Evolutionary conservation across 2,329 filamentous ascomycete genomes (phyloP).

Genomic region (Aspergillus glaucus): DNA sequence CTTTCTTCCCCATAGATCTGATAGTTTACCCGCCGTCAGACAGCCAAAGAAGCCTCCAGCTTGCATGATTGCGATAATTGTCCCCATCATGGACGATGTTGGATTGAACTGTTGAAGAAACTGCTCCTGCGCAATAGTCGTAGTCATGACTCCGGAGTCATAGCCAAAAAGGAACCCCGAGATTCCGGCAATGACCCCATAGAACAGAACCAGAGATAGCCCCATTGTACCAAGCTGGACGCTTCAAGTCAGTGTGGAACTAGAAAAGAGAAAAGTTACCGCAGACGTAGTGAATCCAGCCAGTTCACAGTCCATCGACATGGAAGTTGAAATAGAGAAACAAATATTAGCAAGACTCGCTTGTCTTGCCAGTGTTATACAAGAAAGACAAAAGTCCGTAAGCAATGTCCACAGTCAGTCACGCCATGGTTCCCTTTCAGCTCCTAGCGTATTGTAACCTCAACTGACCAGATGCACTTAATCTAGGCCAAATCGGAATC

Average conservation of each 20-base stretch:
- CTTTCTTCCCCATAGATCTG: not conserved
- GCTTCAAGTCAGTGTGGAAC: not conserved
- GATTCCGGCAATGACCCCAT: not conserved
- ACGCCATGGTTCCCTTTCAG: too few relatives aligned
- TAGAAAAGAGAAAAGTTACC: not conserved
- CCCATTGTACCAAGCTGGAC: not conserved
- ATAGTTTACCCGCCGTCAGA: not conserved
- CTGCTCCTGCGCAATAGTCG: conserved; percentile 49
- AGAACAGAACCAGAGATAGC: not conserved
- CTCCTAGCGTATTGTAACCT: too few relatives aligned
- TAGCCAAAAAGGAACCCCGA: conserved; percentile 34
- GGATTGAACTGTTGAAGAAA: conserved; percentile 38
- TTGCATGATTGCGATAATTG: not conserved
- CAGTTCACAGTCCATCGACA: too few relatives aligned
- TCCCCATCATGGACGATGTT: not conserved
- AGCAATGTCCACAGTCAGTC: too few relatives aligned
- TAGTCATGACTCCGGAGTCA: conserved; percentile 26
- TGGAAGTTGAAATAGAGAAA: too few relatives aligned
- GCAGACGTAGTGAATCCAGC: too few relatives aligned
- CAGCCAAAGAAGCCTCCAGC: not conserved
- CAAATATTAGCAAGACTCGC: too few relatives aligned
- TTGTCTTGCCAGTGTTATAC: too few relatives aligned
- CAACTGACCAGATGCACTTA: too few relatives aligned
- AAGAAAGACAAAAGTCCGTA: too few relatives aligned
- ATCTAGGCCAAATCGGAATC: too few relatives aligned